phyloP scores from a whole-genome alignment of 2,329 filamentous ascomycete genomes.

The Apiospora aurea region DNA sequence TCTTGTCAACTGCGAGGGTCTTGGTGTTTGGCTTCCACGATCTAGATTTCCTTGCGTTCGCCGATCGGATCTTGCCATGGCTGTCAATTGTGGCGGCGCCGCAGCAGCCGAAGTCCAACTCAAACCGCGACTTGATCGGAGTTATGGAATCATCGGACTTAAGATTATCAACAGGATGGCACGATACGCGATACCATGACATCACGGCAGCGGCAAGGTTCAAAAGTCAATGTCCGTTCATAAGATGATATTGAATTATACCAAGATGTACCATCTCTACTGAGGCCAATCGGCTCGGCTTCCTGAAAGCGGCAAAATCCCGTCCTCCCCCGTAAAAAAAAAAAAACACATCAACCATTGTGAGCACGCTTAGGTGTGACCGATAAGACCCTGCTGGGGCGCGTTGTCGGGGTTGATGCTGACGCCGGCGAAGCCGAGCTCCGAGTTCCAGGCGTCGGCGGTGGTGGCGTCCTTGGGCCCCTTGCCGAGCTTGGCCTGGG shows the following conservation, averaged over 20 bases:
- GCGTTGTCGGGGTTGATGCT: slow-evolving; percentile 49
- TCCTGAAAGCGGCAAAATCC: background rate
- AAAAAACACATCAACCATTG: background rate
- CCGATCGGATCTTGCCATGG: background rate
- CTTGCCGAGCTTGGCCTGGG: slow-evolving; percentile 49
- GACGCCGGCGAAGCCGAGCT: slow-evolving; percentile 48
- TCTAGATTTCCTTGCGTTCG: background rate
- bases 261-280: background rate
- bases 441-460: slow-evolving; percentile 49
- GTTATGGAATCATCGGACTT: background rate
- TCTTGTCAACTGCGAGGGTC: too few species aligned
- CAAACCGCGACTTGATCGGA: background rate
- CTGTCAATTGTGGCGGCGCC: background rate
- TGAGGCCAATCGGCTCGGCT: background rate
- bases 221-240: background rate
- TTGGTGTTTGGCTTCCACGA: background rate
- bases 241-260: slow-evolving; percentile 18
- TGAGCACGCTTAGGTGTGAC: slow-evolving; percentile 42
- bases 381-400: slow-evolving; percentile 45
- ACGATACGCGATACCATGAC: background rate
- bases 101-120: background rate
- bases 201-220: background rate
- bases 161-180: background rate
- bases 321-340: background rate
- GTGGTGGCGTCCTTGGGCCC: slow-evolving; percentile 47